Conservation (phyloP, 169 alveolate species). For the Plasmodium yoelii region DNA sequence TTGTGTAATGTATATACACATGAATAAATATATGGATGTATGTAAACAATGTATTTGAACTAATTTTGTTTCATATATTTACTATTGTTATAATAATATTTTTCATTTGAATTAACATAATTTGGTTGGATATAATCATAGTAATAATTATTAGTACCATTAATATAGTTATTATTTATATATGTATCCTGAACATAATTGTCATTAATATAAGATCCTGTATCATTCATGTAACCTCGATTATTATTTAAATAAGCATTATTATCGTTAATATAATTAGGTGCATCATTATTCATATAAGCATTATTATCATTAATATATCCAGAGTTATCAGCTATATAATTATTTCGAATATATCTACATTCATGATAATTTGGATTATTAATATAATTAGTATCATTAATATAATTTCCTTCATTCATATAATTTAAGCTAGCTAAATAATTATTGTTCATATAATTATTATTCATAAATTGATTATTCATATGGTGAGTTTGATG, state of each 20-base stretch:
- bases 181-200: slow-evolving; percentile 18
- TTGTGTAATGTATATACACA: not conserved
- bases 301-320: not conserved
- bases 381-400: slow-evolving; percentile 8
- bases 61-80: slow-evolving; percentile 16
- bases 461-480: slow-evolving; percentile 18
- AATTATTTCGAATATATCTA: slow-evolving; percentile 16
- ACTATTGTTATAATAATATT: slow-evolving; percentile 23
- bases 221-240: not conserved
- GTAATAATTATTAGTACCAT: slow-evolving; percentile 52
- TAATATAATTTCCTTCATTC: slow-evolving; percentile 6
- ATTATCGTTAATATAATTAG: not conserved
- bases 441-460: slow-evolving; percentile 39
- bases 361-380: slow-evolving; percentile 14
- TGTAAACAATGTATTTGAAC: not conserved
- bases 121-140: slow-evolving; percentile 24
- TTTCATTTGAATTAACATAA: slow-evolving; percentile 35
- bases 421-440: slow-evolving; percentile 23
- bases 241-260: slow-evolving; percentile 27
- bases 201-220: slow-evolving; percentile 23
- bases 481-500: slow-evolving; percentile 39
- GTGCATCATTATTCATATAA: slow-evolving; percentile 19
- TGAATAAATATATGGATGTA: slow-evolving; percentile 1
- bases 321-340: not conserved
- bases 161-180: slow-evolving; percentile 35